Percentiles rank a stretch among this genome's conserved stretches.
These are phyloP conservation scores for Trichoderma reesei DNA, from an alignment of 495 filamentous ascomycete species.

Conservation along the genomic window DNA sequence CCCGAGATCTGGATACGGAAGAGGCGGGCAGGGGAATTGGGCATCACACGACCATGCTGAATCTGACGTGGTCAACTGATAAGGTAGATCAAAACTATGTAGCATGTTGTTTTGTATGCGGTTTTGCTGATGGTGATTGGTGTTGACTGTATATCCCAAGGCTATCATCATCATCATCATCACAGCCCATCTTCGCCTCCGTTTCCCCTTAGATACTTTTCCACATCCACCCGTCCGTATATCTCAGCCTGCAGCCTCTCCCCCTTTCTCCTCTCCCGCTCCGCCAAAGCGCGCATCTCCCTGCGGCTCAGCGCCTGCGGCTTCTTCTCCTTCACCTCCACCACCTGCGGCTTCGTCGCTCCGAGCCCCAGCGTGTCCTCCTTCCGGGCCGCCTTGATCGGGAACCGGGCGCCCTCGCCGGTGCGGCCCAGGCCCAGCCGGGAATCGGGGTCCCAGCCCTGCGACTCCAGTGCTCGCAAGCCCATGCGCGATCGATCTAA, in stretches of 20 bases:
- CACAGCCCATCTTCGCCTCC: conserved; percentile 4
- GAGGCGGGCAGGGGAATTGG: too few relatives aligned
- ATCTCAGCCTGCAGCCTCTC: conserved; percentile 56
- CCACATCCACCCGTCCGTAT: conserved; percentile 58
- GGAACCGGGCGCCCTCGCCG: conserved; percentile 65
- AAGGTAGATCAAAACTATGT: too few relatives aligned
- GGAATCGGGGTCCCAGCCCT: conserved; percentile 85
- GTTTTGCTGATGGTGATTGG: too few relatives aligned
- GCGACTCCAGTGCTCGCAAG: conserved; percentile 59
- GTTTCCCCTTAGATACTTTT: conserved; percentile 54
- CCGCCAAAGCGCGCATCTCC: conserved; percentile 50
- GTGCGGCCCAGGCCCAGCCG: conserved; percentile 58
- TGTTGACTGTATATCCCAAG: too few relatives aligned
- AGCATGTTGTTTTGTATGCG: too few relatives aligned
- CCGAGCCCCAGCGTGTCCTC: conserved; percentile 68
- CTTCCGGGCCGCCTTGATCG: conserved; percentile 65
- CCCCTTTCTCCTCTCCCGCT: conserved; percentile 51
- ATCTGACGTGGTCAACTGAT: too few relatives aligned
- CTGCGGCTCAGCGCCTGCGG: conserved; percentile 58
- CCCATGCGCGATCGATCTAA: conserved; percentile 72
- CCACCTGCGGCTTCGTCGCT: conserved; percentile 25
- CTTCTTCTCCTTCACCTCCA: conserved; percentile 30
- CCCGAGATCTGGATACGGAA: neutral
- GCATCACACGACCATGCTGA: neutral
- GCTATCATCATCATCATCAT: neutral